A percentile compares a stretch with the other conserved stretches of the same genome.
phyloP scores from a whole-genome alignment of 495 filamentous ascomycete species.

The Xylona heveae region DNA sequence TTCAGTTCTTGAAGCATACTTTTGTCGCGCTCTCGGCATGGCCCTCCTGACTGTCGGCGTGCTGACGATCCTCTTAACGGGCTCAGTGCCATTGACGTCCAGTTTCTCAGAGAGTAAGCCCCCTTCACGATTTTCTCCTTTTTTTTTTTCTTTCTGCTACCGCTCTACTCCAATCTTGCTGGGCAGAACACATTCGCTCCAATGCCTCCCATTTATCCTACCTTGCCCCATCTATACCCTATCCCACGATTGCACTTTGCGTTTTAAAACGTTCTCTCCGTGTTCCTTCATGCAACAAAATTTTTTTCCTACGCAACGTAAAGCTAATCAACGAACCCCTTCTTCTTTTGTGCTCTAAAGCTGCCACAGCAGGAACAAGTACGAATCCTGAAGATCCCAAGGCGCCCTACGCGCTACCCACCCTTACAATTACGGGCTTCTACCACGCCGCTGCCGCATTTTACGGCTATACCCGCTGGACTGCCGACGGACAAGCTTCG shows the following conservation, averaged over 20 bases:
- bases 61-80: constrained; percentile 47
- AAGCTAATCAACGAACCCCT: constrained; percentile 4
- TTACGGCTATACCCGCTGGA: constrained; percentile 46
- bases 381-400: constrained; percentile 29
- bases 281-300: too few species aligned
- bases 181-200: too few species aligned
- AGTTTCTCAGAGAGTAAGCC: constrained; percentile 16
- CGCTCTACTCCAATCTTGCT: too few species aligned
- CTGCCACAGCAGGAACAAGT: constrained; percentile 14
- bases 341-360: constrained; percentile 12
- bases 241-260: not conserved
- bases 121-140: too few species aligned
- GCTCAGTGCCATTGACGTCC: constrained; percentile 48
- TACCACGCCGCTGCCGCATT: constrained; percentile 44
- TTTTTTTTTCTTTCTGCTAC: too few species aligned
- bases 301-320: too few species aligned
- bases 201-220: too few species aligned
- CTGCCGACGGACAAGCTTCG: constrained; percentile 23
- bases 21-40: constrained; percentile 47
- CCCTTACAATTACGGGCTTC: constrained; percentile 37
- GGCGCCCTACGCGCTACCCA: constrained; percentile 47
- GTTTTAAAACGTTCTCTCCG: too few species aligned
- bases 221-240: too few species aligned
- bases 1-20: constrained; percentile 24
- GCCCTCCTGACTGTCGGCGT: constrained; percentile 41